Base-by-base conservation (phyloP, 2,329 filamentous ascomycete genomes). In the Anthostomella pinea region DNA sequence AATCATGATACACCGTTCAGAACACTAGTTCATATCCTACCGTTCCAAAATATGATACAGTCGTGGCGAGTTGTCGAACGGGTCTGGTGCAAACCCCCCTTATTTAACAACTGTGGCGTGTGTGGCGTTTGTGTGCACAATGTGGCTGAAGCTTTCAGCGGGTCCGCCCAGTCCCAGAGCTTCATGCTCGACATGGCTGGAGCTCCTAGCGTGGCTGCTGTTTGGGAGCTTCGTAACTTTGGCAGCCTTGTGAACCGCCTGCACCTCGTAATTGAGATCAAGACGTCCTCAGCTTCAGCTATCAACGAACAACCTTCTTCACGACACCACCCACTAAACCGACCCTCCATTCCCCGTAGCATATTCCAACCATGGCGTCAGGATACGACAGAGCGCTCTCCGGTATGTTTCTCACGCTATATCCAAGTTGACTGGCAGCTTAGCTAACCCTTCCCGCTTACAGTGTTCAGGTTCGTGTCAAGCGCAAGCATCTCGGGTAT, bases 371-470 rank as follows among this genome's bases (percentile, higher is more conserved):
- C 55, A 81, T 94, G 87, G 85, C 89, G 67, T 95, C 90, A 58
- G 91, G 91, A 70, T 98, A 98, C 73, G 93, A 98, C 75, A 87
- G 93, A 85, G 93, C 91, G 70, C 83, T 97, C 67, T 97, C 91
- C 72, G 91, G 90, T 96, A 82, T 73, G 83, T 63, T 48, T 49
- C 39, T 43, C 37, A 35, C 46, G 38, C 43, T 47, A 43, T 63
- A 63, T 56, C 57, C 57, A 48, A 41, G 23, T 41, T 37, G 20
- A 34, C 35, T 23, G 33, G 25, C 24, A 51, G 35, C 32, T 54
- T 57, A 57, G 61, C 71, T 78, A 69, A 77, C 64, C 45, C 28
- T 39, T 36, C 23, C 31, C 39, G 39, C 52, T 48, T 62, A 49
- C 56, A 95, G 90, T 95, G 64, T 96, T 96, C 69, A 88, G 84